phyloP scores from a whole-genome alignment of 192 early-diverging fungal genomes.

The Entomortierella chlamydospora region DNA sequence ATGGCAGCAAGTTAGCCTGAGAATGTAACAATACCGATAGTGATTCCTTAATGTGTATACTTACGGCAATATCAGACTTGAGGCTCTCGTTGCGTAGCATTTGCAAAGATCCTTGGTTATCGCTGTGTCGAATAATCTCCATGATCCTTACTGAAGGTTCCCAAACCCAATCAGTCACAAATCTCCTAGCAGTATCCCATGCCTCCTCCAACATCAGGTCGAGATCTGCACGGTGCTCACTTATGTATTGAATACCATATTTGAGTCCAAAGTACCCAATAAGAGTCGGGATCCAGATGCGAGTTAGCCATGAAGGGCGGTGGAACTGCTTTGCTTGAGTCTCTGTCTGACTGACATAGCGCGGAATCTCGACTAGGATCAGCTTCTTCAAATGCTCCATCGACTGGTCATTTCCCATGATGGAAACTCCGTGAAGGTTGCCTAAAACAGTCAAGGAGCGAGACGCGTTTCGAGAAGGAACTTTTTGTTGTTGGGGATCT shows the following conservation, averaged over 20 bases:
- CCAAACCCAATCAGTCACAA: conserved; percentile 83
- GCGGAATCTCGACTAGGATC: conserved; percentile 40
- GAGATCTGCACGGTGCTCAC: conserved; percentile 63
- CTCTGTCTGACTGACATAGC: conserved; percentile 49
- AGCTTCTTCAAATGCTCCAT: conserved; percentile 47
- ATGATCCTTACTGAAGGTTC: conserved; percentile 78
- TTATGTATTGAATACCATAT: conserved; percentile 58
- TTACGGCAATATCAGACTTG: conserved; percentile 80
- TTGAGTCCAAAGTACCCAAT: conserved; percentile 57
- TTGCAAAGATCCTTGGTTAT: conserved; percentile 73
- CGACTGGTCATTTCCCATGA: conserved; percentile 7
- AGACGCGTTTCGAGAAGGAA: conserved; percentile 18
- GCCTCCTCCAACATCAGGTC: conserved; percentile 60
- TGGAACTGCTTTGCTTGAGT: conserved; percentile 59
- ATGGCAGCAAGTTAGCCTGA: no score
- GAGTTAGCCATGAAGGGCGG: conserved; percentile 63
- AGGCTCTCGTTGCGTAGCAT: conserved; percentile 82
- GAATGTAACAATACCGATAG: no score
- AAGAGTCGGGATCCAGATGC: conserved; percentile 78
- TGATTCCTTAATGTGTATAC: no score
- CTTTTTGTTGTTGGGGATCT: conserved; percentile 26
- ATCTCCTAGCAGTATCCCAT: conserved; percentile 68
- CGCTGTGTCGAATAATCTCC: conserved; percentile 84
- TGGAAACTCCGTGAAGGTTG: conserved; percentile 21
- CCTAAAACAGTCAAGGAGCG: conserved; percentile 43